phyloP scores from a whole-genome alignment of 345 rosid species.

The Rhodomyrtus tomentosa region DNA sequence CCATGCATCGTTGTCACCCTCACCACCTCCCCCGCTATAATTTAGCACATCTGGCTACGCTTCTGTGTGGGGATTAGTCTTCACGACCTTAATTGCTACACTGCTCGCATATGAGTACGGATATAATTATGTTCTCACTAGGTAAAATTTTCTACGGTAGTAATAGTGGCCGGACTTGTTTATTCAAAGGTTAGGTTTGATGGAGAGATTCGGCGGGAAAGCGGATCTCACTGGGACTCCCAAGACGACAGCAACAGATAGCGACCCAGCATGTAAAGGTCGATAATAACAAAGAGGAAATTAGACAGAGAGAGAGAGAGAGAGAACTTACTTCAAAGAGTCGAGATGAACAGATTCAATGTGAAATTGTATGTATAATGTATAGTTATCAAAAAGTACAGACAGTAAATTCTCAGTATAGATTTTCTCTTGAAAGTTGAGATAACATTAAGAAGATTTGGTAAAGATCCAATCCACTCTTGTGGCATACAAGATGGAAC shows the following conservation, averaged over 20 bases:
- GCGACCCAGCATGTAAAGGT: constrained; percentile 1
- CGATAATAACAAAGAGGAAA: not conserved
- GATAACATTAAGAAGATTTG: not conserved
- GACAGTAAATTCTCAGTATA: not conserved
- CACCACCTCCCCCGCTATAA: not conserved
- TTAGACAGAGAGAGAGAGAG: not conserved
- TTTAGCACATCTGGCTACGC: not conserved
- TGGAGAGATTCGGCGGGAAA: not conserved
- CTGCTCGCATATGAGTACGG: not conserved
- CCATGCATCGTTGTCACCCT: constrained; percentile 29
- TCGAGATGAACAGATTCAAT: not conserved
- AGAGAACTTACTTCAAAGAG: not conserved
- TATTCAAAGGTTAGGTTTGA: constrained; percentile 2
- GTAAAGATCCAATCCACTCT: not conserved
- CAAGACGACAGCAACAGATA: not conserved
- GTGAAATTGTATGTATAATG: not conserved
- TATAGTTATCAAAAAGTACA: not conserved
- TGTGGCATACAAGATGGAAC: not conserved
- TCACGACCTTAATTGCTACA: not conserved
- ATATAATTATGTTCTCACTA: not conserved
- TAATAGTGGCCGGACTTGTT: not conserved
- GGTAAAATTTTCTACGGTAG: not conserved
- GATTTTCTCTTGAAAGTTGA: not conserved
- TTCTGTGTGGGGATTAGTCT: not conserved
- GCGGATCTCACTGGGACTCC: not conserved